A percentile compares a stretch with the other conserved stretches of the same genome.
Evolutionary conservation across 805 yeast genomes (phyloP).

Genomic region (Clavispora asparagi): DNA sequence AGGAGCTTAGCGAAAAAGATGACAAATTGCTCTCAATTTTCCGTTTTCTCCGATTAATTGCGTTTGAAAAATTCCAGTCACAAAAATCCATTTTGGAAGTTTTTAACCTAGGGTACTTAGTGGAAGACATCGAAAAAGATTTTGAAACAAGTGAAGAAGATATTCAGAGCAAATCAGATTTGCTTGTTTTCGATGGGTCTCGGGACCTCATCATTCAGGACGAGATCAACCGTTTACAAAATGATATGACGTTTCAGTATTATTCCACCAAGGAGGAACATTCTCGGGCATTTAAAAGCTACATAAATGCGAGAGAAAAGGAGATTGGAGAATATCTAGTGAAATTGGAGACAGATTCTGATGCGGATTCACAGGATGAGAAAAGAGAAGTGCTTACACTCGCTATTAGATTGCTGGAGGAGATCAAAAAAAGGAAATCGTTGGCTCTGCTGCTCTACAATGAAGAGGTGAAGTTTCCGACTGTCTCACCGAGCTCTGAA

Average conservation of each 20-base stretch:
- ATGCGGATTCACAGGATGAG: background rate
- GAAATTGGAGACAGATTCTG: background rate
- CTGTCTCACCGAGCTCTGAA: slow-evolving; percentile 7
- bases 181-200: slow-evolving; percentile 17
- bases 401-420: slow-evolving; percentile 24
- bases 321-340: slow-evolving; percentile 8
- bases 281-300: slow-evolving; percentile 8
- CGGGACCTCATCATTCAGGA: slow-evolving; percentile 35
- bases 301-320: background rate
- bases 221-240: slow-evolving; percentile 34
- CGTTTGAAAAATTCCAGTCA: slow-evolving; percentile 22
- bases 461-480: slow-evolving; percentile 20
- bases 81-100: slow-evolving; percentile 23
- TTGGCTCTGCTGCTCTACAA: slow-evolving; percentile 15
- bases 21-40: slow-evolving; percentile 25
- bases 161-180: slow-evolving; percentile 3
- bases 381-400: slow-evolving; percentile 2
- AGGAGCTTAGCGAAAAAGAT: slow-evolving; percentile 34
- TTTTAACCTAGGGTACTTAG: slow-evolving; percentile 29
- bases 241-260: slow-evolving; percentile 34
- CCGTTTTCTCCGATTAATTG: slow-evolving; percentile 19
- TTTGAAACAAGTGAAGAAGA: slow-evolving; percentile 8
- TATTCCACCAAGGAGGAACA: slow-evolving; percentile 29
- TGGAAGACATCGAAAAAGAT: slow-evolving; percentile 22
- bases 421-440: slow-evolving; percentile 18